These are phyloP conservation scores for Friedmanniomyces simplex DNA, from an alignment of 495 filamentous ascomycete species.

Conservation along the genomic window DNA sequence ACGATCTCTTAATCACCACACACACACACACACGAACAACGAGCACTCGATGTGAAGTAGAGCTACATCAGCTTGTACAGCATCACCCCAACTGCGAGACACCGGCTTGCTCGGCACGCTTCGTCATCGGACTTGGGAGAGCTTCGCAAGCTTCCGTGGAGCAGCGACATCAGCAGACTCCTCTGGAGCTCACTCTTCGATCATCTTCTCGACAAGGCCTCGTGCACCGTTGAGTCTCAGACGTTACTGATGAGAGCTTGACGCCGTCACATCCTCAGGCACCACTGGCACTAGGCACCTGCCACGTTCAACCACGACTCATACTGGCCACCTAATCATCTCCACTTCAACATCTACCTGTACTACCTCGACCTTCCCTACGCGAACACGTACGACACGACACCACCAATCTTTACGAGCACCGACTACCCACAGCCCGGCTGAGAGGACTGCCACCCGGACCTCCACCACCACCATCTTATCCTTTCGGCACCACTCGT, in stretches of 20 bases:
- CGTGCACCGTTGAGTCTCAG: not conserved
- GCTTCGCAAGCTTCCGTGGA: not conserved
- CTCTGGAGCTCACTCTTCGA: not conserved
- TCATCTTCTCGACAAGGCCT: not conserved
- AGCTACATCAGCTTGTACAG: not conserved
- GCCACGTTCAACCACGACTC: not conserved
- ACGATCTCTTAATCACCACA: not conserved
- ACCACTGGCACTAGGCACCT: not conserved
- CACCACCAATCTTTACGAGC: not conserved
- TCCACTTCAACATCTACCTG: not conserved
- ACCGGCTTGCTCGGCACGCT: not conserved
- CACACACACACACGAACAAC: not conserved
- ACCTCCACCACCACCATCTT: not conserved
- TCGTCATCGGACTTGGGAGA: not conserved
- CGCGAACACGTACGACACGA: not conserved
- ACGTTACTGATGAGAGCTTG: not conserved
- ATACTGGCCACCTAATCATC: not conserved
- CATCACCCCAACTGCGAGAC: not conserved
- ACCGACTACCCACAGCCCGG: not conserved
- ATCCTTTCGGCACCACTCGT: slow-evolving; percentile 2
- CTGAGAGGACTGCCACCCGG: not conserved
- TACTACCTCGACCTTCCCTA: not conserved
- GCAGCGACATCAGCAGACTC: not conserved
- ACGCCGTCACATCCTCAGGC: slow-evolving; percentile 6
- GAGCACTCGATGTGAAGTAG: not conserved